These are phyloP conservation scores for Euptelea pleiosperma DNA, from an alignment of 164 flowering plant species.

Conservation along the genomic window DNA sequence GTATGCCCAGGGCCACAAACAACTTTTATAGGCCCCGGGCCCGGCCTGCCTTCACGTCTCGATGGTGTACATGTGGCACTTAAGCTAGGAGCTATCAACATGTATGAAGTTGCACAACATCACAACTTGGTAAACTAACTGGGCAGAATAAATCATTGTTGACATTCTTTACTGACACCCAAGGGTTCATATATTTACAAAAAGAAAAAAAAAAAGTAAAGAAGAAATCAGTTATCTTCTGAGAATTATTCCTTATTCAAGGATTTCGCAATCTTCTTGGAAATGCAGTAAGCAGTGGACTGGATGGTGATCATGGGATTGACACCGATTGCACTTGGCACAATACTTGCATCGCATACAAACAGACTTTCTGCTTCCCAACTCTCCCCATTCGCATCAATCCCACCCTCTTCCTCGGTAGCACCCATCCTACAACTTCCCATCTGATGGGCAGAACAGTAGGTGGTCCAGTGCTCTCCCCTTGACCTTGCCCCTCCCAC, in stretches of 20 bases:
- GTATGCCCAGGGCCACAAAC: too few species aligned
- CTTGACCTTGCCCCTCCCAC: slow-evolving; percentile 19
- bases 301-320: slow-evolving; percentile 52
- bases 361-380: slow-evolving; percentile 46
- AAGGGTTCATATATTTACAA: too few species aligned
- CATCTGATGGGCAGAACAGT: slow-evolving; percentile 42
- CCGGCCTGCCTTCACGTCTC: too few species aligned
- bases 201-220: too few species aligned
- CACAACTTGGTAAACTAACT: too few species aligned
- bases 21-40: too few species aligned
- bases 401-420: slow-evolving; percentile 29
- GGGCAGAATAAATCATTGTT: too few species aligned
- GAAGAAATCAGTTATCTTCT: neutral
- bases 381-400: slow-evolving; percentile 48
- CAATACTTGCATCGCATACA: slow-evolving; percentile 43
- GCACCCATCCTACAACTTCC: slow-evolving; percentile 46
- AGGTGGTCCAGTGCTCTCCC: slow-evolving; percentile 27
- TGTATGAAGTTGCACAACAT: too few species aligned
- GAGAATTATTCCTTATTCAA: neutral
- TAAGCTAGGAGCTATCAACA: too few species aligned
- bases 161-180: too few species aligned
- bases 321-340: slow-evolving; percentile 43
- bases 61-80: too few species aligned
- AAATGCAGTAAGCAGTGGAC: slow-evolving; percentile 39
- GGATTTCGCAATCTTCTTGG: slow-evolving; percentile 27